phyloP scores from a whole-genome alignment of 2,329 filamentous ascomycete species.

The Mollisiaceae sp. region DNA sequence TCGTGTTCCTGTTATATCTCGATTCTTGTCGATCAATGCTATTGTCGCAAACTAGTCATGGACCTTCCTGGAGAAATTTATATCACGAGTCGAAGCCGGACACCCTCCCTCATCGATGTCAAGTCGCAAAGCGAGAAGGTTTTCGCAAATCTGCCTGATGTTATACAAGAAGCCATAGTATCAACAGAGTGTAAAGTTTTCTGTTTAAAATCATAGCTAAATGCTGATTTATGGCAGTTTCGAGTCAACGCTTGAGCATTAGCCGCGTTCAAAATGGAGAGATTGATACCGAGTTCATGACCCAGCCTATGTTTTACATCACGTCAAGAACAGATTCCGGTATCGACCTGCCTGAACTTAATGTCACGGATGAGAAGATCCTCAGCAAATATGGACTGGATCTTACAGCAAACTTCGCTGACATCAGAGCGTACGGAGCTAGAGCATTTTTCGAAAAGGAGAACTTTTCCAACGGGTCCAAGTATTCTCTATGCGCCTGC shows the following conservation, averaged over 20 bases:
- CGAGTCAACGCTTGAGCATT: slow-evolving; percentile 34
- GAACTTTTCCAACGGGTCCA: slow-evolving; percentile 31
- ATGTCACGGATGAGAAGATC: slow-evolving; percentile 36
- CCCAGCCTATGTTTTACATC: slow-evolving; percentile 35
- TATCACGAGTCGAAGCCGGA: slow-evolving; percentile 36
- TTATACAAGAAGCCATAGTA: slow-evolving; percentile 40
- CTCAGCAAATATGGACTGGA: slow-evolving; percentile 37
- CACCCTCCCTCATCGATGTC: slow-evolving; percentile 38
- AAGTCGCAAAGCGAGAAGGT: slow-evolving; percentile 34
- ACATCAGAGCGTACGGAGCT: slow-evolving; percentile 34
- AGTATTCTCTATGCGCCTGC: slow-evolving; percentile 37
- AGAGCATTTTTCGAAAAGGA: slow-evolving; percentile 37
- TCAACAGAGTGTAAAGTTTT: slow-evolving; percentile 36
- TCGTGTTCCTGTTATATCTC: not conserved
- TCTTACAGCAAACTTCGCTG: slow-evolving; percentile 39
- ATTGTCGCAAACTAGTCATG: slow-evolving; percentile 26
- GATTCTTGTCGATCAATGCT: not conserved
- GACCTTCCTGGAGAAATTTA: slow-evolving; percentile 30
- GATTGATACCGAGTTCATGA: slow-evolving; percentile 31
- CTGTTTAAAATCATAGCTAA: not conserved
- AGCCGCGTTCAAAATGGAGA: slow-evolving; percentile 30
- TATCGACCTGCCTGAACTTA: slow-evolving; percentile 35
- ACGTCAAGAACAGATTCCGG: slow-evolving; percentile 35
- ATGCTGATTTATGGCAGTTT: slow-evolving; percentile 29
- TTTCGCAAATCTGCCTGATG: slow-evolving; percentile 37